phyloP scores from a whole-genome alignment of 2,329 filamentous ascomycete species.

The Colletotrichum scovillei region DNA sequence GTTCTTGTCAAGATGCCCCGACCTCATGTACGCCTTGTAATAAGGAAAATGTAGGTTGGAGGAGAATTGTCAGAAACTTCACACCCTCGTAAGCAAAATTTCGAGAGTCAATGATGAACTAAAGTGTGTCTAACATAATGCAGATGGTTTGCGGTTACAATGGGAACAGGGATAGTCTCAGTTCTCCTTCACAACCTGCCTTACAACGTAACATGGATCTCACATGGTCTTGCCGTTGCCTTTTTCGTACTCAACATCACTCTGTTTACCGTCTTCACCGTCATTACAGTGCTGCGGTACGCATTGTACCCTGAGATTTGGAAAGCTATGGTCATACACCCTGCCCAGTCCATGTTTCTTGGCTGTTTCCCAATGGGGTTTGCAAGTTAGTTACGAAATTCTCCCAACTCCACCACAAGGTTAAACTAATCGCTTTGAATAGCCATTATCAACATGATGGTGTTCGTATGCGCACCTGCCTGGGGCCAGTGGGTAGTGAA shows the following conservation, averaged over 20 bases:
- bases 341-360: conserved; percentile 75
- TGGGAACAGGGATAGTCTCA: conserved; percentile 77
- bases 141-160: conserved; percentile 69
- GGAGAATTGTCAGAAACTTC: conserved; percentile 62
- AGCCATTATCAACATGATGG: conserved; percentile 73
- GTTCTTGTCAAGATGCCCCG: neutral
- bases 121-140: neutral
- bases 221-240: conserved; percentile 51
- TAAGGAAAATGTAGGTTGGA: conserved; percentile 53
- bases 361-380: conserved; percentile 77
- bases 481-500: conserved; percentile 70
- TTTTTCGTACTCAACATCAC: conserved; percentile 71
- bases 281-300: conserved; percentile 70
- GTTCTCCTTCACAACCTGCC: conserved; percentile 72
- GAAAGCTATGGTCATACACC: conserved; percentile 73
- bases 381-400: conserved; percentile 54
- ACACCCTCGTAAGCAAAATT: conserved; percentile 60
- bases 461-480: conserved; percentile 66
- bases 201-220: conserved; percentile 68
- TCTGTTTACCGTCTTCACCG: conserved; percentile 66
- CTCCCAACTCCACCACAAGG: neutral
- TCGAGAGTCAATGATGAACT: conserved; percentile 16
- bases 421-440: conserved; percentile 28
- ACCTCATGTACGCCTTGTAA: conserved; percentile 40
- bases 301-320: conserved; percentile 74